Evolutionary conservation across 2,329 filamentous ascomycete species (phyloP).

Genomic region (Cladophialophora yegresii): DNA sequence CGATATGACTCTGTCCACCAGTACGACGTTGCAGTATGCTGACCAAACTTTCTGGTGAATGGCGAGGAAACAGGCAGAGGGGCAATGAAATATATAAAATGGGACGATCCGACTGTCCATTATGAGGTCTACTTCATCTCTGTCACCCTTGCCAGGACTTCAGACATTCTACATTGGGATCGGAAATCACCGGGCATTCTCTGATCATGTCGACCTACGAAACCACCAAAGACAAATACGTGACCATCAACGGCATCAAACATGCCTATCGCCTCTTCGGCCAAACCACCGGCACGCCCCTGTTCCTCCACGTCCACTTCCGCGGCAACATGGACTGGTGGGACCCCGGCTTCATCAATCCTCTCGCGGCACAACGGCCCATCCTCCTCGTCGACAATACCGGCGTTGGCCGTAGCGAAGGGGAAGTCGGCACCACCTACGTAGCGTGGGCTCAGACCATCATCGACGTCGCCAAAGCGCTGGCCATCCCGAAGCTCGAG

Average conservation of each 20-base stretch:
- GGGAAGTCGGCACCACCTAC: constrained; percentile 48
- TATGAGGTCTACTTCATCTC: not conserved
- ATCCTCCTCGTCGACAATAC: constrained; percentile 54
- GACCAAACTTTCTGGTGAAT: not conserved
- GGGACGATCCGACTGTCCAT: not conserved
- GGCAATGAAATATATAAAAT: no score
- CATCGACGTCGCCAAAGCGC: constrained; percentile 38
- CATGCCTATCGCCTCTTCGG: constrained; percentile 37
- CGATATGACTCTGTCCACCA: not conserved
- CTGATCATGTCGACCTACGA: constrained; percentile 35
- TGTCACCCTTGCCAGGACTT: not conserved
- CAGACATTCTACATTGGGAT: not conserved
- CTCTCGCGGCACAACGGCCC: constrained; percentile 47
- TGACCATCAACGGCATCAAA: constrained; percentile 33
- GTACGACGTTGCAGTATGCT: not conserved
- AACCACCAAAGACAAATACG: constrained; percentile 35
- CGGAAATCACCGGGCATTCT: not conserved
- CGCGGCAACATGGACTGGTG: constrained; percentile 38
- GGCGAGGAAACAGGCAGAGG: not conserved
- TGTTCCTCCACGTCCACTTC: constrained; percentile 39
- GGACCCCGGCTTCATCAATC: constrained; percentile 52
- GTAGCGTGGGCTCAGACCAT: constrained; percentile 41
- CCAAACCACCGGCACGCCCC: constrained; percentile 29
- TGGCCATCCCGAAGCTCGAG: constrained; percentile 46
- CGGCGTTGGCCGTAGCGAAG: constrained; percentile 52